These are phyloP conservation scores for Leccinum uliginosum DNA, from an alignment of 768 basidiomycete genomes.

Conservation along the genomic window DNA sequence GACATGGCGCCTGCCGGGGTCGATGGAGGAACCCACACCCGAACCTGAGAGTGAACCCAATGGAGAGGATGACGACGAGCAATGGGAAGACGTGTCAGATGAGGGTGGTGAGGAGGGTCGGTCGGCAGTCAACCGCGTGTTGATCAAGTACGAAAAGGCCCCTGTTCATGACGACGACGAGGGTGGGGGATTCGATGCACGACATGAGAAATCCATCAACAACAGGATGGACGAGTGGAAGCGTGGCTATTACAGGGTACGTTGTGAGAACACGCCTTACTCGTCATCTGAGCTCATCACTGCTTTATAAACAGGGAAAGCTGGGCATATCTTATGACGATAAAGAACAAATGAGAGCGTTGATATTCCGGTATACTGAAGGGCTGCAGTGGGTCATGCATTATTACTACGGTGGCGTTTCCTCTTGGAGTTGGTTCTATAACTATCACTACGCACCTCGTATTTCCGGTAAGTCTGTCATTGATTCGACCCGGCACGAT, in stretches of 20 bases:
- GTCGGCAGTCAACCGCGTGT: slow-evolving; percentile 73
- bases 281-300: slow-evolving; percentile 11
- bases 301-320: slow-evolving; percentile 59
- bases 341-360: slow-evolving; percentile 59
- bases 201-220: slow-evolving; percentile 65
- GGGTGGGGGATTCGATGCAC: slow-evolving; percentile 71
- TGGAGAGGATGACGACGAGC: slow-evolving; percentile 48
- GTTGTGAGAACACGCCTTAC: slow-evolving; percentile 37
- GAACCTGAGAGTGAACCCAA: slow-evolving; percentile 33
- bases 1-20: slow-evolving; percentile 58
- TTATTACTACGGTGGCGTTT: slow-evolving; percentile 96
- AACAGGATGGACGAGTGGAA: slow-evolving; percentile 96
- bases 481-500: not conserved
- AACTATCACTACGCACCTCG: slow-evolving; percentile 96
- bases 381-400: slow-evolving; percentile 99
- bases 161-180: slow-evolving; percentile 69
- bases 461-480: slow-evolving; percentile 69
- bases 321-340: slow-evolving; percentile 75
- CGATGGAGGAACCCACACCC: slow-evolving; percentile 31
- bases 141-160: slow-evolving; percentile 86
- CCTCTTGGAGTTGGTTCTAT: slow-evolving; percentile 99
- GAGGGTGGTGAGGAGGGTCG: slow-evolving; percentile 65
- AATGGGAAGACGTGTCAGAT: slow-evolving; percentile 46
- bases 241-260: slow-evolving; percentile 80
- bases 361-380: slow-evolving; percentile 82